Evolutionary conservation across 208 protist genomes (phyloP), one percentile per base, ranked within the genome.

Genomic region (Lotmaria passim): DNA sequence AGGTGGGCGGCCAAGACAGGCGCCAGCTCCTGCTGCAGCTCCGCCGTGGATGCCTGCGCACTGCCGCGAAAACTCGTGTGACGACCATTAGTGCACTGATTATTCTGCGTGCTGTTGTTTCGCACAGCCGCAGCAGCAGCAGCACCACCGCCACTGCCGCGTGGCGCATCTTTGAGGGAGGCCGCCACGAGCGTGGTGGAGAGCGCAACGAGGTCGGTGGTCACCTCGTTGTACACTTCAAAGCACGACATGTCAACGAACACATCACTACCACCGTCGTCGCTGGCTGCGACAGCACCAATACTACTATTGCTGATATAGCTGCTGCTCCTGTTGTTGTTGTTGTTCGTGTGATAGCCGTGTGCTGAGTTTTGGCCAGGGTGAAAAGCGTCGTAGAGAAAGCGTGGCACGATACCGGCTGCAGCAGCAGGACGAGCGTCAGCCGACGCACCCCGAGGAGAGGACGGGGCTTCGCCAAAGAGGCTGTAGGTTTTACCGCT

Each of bases 401-500:
- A 83, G n/a, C 88, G 80, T 19, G 79, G 82, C 31, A 89, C 83
- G 34, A 93, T 69, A 19, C 83, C 88, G 12, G 76, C 79, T 7
- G 75, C 26, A 14, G 59, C 24, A 7, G 47, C 36, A 19, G 58
- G 47, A 8, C n/a, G n/a, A n/a, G n/a, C n/a, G n/a, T 14, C 59
- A 17, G 31, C 24, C 24, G 11, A 39, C 14, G 21, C 19, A n/a
- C 8, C 14, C 12, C 14, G 28, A 7, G 14, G 15, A 4, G 41
- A 21, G 5, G n/a, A n/a, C n/a, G 60, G 30, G 0, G 57, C 21
- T 3, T 72, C 72, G 0, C 90, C 90, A 65, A 93, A 90, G 52
- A 96, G 78, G 21, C 87, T 93, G 73, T 93, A 86, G 26, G 89
- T 94, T 67, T 96, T 96, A 31, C 91, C 91, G 19, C 75, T 90